Evolutionary conservation across 1,139 yeast genomes (phyloP).

Genomic region (Candida sanyaensis): DNA sequence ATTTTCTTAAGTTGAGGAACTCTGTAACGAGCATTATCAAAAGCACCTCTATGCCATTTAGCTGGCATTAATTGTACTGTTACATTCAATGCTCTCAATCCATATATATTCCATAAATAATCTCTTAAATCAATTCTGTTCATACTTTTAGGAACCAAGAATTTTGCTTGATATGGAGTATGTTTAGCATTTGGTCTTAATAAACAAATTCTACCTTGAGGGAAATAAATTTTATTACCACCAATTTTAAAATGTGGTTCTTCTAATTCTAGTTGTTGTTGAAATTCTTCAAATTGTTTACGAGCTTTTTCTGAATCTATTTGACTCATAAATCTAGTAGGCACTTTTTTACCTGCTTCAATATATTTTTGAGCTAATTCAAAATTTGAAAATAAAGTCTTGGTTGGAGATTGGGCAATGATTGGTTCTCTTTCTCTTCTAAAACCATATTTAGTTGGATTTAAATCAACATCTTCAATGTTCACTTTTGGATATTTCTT

Average conservation of each 20-base stretch:
- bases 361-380: conserved; percentile 37
- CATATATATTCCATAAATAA: conserved; percentile 84
- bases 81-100: conserved; percentile 81
- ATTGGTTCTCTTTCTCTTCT: conserved; percentile 42
- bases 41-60: conserved; percentile 59
- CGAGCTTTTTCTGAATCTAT: conserved; percentile 34
- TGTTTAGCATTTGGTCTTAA: conserved; percentile 90
- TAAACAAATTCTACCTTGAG: conserved; percentile 77
- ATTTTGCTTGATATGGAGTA: conserved; percentile 94
- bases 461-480: conserved; percentile 38
- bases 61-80: conserved; percentile 86
- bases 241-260: conserved; percentile 84
- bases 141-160: conserved; percentile 87
- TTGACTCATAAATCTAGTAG: conserved; percentile 32
- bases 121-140: conserved; percentile 91
- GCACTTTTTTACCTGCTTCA: conserved; percentile 44
- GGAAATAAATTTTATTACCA: conserved; percentile 70
- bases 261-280: conserved; percentile 61
- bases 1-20: conserved; percentile 84
- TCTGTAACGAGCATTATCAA: conserved; percentile 72
- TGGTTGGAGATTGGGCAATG: conserved; percentile 41
- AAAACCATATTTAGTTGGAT: conserved; percentile 41
- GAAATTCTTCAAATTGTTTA: conserved; percentile 44
- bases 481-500: conserved; percentile 44
- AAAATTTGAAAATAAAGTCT: conserved; percentile 43